These are phyloP conservation scores for Plantago major DNA, from an alignment of 257 asterid species.

Conservation along the genomic window DNA sequence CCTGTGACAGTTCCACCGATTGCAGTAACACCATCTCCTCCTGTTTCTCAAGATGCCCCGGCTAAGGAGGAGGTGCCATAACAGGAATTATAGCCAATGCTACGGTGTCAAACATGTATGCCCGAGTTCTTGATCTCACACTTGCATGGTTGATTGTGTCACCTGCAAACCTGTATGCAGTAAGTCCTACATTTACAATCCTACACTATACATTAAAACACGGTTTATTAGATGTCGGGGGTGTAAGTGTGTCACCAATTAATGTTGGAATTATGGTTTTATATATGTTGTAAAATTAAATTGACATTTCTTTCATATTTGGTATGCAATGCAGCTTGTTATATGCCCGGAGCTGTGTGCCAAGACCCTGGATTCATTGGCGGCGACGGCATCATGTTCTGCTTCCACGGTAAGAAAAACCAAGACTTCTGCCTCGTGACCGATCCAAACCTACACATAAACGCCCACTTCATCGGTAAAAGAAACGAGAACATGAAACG, in stretches of 20 bases:
- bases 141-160: slow-evolving; percentile 50
- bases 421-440: slow-evolving; percentile 51
- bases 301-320: neutral
- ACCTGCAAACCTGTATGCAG: slow-evolving; percentile 61
- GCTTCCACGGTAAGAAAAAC: slow-evolving; percentile 61
- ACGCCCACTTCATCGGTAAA: slow-evolving; percentile 59
- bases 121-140: slow-evolving; percentile 37
- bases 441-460: slow-evolving; percentile 48
- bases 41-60: slow-evolving; percentile 11
- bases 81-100: slow-evolving; percentile 32
- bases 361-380: slow-evolving; percentile 79
- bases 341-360: slow-evolving; percentile 68
- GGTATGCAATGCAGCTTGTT: slow-evolving; percentile 40
- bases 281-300: neutral
- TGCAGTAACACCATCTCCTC: slow-evolving; percentile 11
- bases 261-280: too few species aligned
- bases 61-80: slow-evolving; percentile 38
- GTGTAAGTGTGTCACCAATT: neutral
- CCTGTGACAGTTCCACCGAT: slow-evolving; percentile 1
- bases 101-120: slow-evolving; percentile 37
- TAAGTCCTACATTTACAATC: slow-evolving; percentile 20
- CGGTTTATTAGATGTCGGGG: too few species aligned
- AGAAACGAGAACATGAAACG: slow-evolving; percentile 35
- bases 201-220: neutral
- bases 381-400: slow-evolving; percentile 68